Evolutionary conservation across 306 rosid species (phyloP).

Genomic region (Casuarina cunninghamiana): DNA sequence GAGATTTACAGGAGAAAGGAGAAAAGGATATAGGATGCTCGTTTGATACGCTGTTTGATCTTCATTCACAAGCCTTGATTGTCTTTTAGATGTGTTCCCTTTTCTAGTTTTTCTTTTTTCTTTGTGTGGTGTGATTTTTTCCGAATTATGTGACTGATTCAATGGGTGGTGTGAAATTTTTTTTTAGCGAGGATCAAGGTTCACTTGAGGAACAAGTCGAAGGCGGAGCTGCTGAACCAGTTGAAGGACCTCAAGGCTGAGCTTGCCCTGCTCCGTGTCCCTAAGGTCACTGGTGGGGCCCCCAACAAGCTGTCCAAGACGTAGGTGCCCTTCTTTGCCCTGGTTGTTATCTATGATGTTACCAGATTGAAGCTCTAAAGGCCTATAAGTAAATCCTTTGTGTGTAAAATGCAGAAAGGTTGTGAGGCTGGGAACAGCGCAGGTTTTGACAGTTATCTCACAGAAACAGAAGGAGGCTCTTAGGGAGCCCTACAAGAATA

Average conservation of each 20-base stretch:
- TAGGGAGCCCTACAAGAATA: constrained; percentile 76
- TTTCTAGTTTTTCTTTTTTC: no score
- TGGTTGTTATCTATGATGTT: neutral
- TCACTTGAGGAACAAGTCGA: no score
- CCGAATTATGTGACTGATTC: no score
- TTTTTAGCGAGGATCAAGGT: no score
- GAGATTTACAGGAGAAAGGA: neutral
- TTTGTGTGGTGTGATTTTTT: no score
- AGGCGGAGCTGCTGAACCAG: constrained; percentile 67
- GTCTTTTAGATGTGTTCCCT: no score
- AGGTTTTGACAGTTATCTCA: constrained; percentile 84
- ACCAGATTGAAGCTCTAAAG: neutral
- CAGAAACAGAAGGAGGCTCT: constrained; percentile 90
- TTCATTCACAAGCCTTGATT: no score
- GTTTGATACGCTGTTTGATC: no score
- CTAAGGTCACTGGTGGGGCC: constrained; percentile 94
- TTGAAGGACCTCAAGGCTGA: constrained; percentile 90
- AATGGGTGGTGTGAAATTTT: no score
- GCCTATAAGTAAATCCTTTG: no score
- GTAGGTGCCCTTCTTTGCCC: constrained; percentile 18
- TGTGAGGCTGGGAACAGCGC: constrained; percentile 83
- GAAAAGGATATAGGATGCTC: neutral
- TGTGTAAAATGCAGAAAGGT: constrained; percentile 59
- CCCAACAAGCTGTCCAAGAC: constrained; percentile 97
- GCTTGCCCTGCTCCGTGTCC: constrained; percentile 83